Evolutionary conservation across 352 stramenopile genomes (phyloP).

Genomic region (Phytophthora sojae): DNA sequence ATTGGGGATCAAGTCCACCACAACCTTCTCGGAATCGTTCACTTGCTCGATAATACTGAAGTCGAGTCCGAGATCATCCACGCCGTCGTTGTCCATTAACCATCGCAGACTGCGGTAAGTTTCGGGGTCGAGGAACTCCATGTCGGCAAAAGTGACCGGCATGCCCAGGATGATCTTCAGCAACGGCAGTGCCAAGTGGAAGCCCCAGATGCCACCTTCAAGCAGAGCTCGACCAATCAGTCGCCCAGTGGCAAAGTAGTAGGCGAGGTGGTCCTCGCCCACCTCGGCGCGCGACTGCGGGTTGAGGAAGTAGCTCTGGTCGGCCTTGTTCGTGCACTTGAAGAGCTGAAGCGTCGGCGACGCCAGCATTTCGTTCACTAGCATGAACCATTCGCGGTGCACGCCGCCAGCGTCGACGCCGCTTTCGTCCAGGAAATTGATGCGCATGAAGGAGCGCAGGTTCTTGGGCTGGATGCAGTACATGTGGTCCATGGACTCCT

Average conservation of each 20-base stretch:
- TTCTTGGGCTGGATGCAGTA: slow-evolving; percentile 63
- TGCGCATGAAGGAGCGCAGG: slow-evolving; percentile 79
- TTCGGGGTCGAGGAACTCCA: slow-evolving; percentile 80
- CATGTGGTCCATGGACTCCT: slow-evolving; percentile 79
- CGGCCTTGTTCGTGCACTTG: slow-evolving; percentile 58
- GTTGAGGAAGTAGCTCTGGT: slow-evolving; percentile 74
- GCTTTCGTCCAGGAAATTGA: slow-evolving; percentile 88
- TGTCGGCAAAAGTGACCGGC: slow-evolving; percentile 94
- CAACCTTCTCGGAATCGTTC: slow-evolving; percentile 36
- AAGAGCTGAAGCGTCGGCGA: slow-evolving; percentile 61
- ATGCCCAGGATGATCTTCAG: slow-evolving; percentile 98
- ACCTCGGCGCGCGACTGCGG: slow-evolving; percentile 56
- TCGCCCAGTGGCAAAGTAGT: slow-evolving; percentile 67
- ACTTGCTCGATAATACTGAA: slow-evolving; percentile 61
- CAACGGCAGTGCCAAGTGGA: slow-evolving; percentile 94
- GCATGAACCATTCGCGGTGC: slow-evolving; percentile 94
- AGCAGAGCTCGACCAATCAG: slow-evolving; percentile 69
- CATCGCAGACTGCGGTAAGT: slow-evolving; percentile 62
- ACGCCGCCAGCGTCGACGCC: slow-evolving; percentile 89
- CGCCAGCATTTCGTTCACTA: slow-evolving; percentile 71
- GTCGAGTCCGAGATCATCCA: slow-evolving; percentile 65
- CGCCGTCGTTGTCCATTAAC: slow-evolving; percentile 60
- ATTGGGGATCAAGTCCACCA: slow-evolving; percentile 58
- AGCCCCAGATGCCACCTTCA: slow-evolving; percentile 92
- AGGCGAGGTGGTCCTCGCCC: slow-evolving; percentile 67